Conservation (phyloP, 768 basidiomycete species). For the Calocera cornea region DNA sequence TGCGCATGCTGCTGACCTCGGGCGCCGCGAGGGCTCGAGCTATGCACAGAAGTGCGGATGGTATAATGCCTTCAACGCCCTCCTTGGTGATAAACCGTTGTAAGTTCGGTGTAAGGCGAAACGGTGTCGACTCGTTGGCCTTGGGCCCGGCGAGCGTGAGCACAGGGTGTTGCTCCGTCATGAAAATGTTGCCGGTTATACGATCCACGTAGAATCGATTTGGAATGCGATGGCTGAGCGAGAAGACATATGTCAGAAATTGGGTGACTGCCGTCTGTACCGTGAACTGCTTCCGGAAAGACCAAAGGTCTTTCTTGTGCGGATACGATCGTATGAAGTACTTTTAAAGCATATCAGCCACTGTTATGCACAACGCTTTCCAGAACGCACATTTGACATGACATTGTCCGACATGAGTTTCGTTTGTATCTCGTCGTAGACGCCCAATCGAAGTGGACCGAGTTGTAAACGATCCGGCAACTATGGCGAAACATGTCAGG, state of each 20-base stretch:
- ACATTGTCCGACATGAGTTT: slow-evolving; percentile 88
- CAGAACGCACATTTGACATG: slow-evolving; percentile 52
- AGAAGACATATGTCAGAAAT: slow-evolving; percentile 85
- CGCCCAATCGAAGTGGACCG: background rate
- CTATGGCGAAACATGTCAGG: background rate
- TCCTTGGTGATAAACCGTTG: slow-evolving; percentile 83
- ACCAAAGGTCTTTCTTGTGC: slow-evolving; percentile 76
- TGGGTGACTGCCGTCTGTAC: slow-evolving; percentile 73
- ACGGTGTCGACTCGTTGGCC: slow-evolving; percentile 76
- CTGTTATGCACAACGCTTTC: background rate
- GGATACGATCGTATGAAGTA: slow-evolving; percentile 84
- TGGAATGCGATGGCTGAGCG: slow-evolving; percentile 69
- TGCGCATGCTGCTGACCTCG: slow-evolving; percentile 41
- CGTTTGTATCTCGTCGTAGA: slow-evolving; percentile 56
- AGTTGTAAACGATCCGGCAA: slow-evolving; percentile 4
- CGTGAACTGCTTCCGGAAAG: slow-evolving; percentile 94
- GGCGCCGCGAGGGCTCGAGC: slow-evolving; percentile 81
- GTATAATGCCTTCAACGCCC: slow-evolving; percentile 78
- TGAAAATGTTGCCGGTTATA: slow-evolving; percentile 77
- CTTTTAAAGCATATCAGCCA: slow-evolving; percentile 31
- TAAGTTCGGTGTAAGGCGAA: slow-evolving; percentile 94
- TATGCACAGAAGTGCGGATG: slow-evolving; percentile 79
- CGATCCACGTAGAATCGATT: slow-evolving; percentile 78
- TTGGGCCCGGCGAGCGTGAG: background rate
- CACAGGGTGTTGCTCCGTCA: slow-evolving; percentile 55